Base-by-base conservation (phyloP, 2,329 filamentous ascomycete genomes). In the Bipolaris oryzae region DNA sequence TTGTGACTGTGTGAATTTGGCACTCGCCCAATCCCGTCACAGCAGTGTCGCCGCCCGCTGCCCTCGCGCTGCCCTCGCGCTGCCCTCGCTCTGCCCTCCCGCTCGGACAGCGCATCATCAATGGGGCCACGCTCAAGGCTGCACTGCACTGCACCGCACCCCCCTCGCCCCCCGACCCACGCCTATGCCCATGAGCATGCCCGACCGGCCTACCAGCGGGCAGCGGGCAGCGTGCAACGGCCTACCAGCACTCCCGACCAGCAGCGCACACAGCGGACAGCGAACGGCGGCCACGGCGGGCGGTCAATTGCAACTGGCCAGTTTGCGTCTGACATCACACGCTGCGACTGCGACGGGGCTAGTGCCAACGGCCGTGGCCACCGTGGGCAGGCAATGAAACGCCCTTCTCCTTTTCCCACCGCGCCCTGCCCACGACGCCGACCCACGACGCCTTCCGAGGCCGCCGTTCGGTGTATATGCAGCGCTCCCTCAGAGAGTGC, bases 1-100 rank as follows among this genome's bases (percentile, higher is more conserved):
- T 75, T 73, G 74, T 76, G 74, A 76, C 73, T 66, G 69, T 64
- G 57, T 70, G 69, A 73, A 70, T 66, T 72, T 74, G 63, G 59
- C 62, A 62, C 49, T 70, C 70, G 72, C 73, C 74, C 70, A 73
- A 71, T 72, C 66, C 67, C 59, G 62, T 67, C 61, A 58, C 65
- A 67, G 67, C 49, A 61, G 57, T 58, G 59, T 65, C 44, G 60
- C 65, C 62, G 60, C 62, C 5, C 25, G 25, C 25, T 28, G 25
- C 25, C 25, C 9, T 28, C 25, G 25, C 25, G 1, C 25, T 28
- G 25, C 23, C 5, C 23, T n/a, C n/a, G n/a, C n/a, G n/a, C n/a
- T n/a, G n/a, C n/a, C 21, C 21, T 28, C 25, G 9, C 25, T 44
- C 52, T 51, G 56, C 61, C 45, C 53, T 61, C 64, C 50, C 50